phyloP scores from a whole-genome alignment of 139 green algal genomes.

The Chlamydomonas sp. region DNA sequence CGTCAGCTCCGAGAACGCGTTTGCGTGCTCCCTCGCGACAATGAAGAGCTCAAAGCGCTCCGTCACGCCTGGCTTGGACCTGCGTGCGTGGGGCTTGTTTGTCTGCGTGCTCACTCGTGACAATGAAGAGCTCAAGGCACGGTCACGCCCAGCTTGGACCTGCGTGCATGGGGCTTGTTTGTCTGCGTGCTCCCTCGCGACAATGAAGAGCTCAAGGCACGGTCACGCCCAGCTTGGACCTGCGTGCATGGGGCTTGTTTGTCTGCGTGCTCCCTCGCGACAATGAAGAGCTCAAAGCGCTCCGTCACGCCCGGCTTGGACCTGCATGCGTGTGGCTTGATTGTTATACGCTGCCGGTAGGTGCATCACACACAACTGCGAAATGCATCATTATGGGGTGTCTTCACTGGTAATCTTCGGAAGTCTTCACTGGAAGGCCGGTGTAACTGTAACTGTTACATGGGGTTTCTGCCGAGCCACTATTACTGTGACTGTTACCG shows the following conservation, averaged over 20 bases:
- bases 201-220: slow-evolving; percentile 98
- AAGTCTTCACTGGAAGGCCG: too few species aligned
- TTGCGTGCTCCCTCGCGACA: slow-evolving; percentile 88
- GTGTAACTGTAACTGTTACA: too few species aligned
- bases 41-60: slow-evolving; percentile 99
- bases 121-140: slow-evolving; percentile 98
- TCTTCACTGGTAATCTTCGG: too few species aligned
- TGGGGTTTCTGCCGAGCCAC: too few species aligned
- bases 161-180: not conserved
- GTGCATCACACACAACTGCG: too few species aligned
- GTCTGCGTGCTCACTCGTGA: slow-evolving; percentile 90
- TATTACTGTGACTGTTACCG: too few species aligned
- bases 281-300: slow-evolving; percentile 97
- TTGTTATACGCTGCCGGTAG: too few species aligned
- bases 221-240: slow-evolving; percentile 58
- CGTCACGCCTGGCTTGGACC: slow-evolving; percentile 57
- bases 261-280: slow-evolving; percentile 92
- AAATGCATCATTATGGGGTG: too few species aligned
- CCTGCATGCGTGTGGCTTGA: not conserved
- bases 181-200: slow-evolving; percentile 92
- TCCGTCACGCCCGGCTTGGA: slow-evolving; percentile 71
- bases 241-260: not conserved
- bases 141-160: slow-evolving; percentile 58
- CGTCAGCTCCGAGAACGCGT: slow-evolving; percentile 93
- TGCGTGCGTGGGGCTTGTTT: not conserved